Evolutionary conservation across 441 rosid species (phyloP).

Genomic region (Corymbia calophylla): DNA sequence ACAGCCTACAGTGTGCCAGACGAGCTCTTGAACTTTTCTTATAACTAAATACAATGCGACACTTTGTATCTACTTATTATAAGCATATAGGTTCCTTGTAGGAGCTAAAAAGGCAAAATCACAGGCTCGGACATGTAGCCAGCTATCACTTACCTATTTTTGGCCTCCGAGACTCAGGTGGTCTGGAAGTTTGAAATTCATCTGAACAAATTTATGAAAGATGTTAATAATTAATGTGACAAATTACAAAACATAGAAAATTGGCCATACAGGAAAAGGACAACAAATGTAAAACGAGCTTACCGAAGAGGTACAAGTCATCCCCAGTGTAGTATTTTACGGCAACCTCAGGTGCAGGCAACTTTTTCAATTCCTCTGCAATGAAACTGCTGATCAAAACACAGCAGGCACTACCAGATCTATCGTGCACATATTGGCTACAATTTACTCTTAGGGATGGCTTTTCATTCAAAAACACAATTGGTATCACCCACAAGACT

Average conservation of each 20-base stretch:
- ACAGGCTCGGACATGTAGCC: background rate
- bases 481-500: background rate
- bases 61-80: background rate
- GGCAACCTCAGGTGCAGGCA: conserved; percentile 84
- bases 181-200: conserved; percentile 88
- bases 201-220: conserved; percentile 30
- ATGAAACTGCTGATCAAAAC: background rate
- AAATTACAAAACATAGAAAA: background rate
- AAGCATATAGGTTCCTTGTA: background rate
- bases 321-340: conserved; percentile 79
- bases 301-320: conserved; percentile 85
- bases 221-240: background rate
- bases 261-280: background rate
- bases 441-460: background rate
- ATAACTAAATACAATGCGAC: background rate
- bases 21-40: background rate
- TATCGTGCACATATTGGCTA: background rate
- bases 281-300: conserved; percentile 10
- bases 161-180: conserved; percentile 80
- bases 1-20: background rate
- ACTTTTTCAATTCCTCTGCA: conserved; percentile 69
- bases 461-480: background rate
- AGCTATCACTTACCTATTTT: conserved; percentile 44
- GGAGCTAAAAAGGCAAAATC: background rate
- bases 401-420: background rate